These are phyloP conservation scores for Aspergillus mulundensis DNA, from an alignment of 495 filamentous ascomycete species.

Conservation along the genomic window DNA sequence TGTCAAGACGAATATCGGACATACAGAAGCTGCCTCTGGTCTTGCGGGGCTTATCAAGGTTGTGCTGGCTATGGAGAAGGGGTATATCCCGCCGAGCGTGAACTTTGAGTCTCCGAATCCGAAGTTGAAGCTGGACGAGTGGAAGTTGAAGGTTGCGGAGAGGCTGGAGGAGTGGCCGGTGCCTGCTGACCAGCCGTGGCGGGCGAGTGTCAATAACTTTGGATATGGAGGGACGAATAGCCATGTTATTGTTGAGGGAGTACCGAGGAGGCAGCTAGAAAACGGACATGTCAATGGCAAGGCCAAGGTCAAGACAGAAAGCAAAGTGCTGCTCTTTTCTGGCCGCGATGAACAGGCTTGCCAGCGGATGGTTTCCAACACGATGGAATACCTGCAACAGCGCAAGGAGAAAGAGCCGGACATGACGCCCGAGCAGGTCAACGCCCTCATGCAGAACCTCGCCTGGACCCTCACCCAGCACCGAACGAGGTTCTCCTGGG, in stretches of 20 bases:
- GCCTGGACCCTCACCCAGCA: too few species aligned
- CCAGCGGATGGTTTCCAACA: too few species aligned
- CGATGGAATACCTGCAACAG: too few species aligned
- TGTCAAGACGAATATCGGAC: constrained; percentile 36
- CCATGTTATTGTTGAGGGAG: constrained; percentile 28
- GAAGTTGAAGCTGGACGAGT: constrained; percentile 12
- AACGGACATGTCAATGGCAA: too few species aligned
- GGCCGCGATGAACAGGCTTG: constrained; percentile 8
- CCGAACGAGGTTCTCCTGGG: too few species aligned
- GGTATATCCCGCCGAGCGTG: constrained; percentile 20
- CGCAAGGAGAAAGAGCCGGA: too few species aligned
- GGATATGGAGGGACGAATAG: constrained; percentile 34
- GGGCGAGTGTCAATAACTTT: constrained; percentile 33
- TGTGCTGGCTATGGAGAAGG: constrained; percentile 25
- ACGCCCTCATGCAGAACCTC: too few species aligned
- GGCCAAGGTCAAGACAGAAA: neutral
- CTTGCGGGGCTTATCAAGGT: constrained; percentile 32
- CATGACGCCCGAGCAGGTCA: too few species aligned
- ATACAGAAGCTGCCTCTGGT: constrained; percentile 24
- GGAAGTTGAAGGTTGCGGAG: constrained; percentile 27
- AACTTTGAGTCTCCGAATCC: too few species aligned
- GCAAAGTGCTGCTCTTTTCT: neutral
- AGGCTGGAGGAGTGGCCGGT: constrained; percentile 12
- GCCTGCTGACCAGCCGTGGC: neutral
- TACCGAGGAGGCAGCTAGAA: neutral